A percentile compares a stretch with the other conserved stretches of the same genome.
Conservation (phyloP, 768 basidiomycete species). For the Tremella yokohamensis region DNA sequence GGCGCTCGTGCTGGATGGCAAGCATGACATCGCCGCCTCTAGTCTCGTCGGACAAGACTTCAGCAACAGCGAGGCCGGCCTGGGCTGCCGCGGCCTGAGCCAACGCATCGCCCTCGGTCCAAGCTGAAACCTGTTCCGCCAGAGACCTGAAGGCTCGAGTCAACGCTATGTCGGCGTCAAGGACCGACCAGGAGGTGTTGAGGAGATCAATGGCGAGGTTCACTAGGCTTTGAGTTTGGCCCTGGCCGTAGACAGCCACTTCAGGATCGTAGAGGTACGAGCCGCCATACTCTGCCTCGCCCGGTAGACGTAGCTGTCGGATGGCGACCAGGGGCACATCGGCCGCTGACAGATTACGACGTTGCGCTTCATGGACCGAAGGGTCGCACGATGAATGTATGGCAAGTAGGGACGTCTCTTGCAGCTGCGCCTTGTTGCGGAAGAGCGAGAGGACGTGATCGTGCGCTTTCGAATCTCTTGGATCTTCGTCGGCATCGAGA, state of each 20-base stretch:
- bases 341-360: slow-evolving; percentile 55
- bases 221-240: slow-evolving; percentile 55
- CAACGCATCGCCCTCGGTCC: slow-evolving; percentile 61
- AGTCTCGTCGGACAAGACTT: slow-evolving; percentile 63
- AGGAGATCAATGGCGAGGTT: slow-evolving; percentile 63
- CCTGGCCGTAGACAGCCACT: slow-evolving; percentile 55
- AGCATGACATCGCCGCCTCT: slow-evolving; percentile 81
- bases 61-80: slow-evolving; percentile 64
- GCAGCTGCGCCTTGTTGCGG: slow-evolving; percentile 34
- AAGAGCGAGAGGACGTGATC: slow-evolving; percentile 29
- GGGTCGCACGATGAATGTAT: slow-evolving; percentile 70
- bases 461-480: slow-evolving; percentile 23
- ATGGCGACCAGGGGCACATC: slow-evolving; percentile 66
- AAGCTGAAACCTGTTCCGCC: slow-evolving; percentile 63
- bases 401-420: slow-evolving; percentile 67
- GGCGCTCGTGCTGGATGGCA: slow-evolving; percentile 68
- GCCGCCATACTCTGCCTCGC: slow-evolving; percentile 74
- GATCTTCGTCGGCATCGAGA: slow-evolving; percentile 25
- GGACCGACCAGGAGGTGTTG: slow-evolving; percentile 81
- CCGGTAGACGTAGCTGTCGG: slow-evolving; percentile 60
- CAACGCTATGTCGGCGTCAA: slow-evolving; percentile 71
- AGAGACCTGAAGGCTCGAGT: slow-evolving; percentile 75
- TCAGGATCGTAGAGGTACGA: slow-evolving; percentile 67
- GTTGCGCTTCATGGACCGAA: slow-evolving; percentile 63
- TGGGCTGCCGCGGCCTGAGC: slow-evolving; percentile 60